Evolutionary conservation across 2,329 filamentous ascomycete genomes (phyloP).

Genomic region (Pezizomycotina sp.): DNA sequence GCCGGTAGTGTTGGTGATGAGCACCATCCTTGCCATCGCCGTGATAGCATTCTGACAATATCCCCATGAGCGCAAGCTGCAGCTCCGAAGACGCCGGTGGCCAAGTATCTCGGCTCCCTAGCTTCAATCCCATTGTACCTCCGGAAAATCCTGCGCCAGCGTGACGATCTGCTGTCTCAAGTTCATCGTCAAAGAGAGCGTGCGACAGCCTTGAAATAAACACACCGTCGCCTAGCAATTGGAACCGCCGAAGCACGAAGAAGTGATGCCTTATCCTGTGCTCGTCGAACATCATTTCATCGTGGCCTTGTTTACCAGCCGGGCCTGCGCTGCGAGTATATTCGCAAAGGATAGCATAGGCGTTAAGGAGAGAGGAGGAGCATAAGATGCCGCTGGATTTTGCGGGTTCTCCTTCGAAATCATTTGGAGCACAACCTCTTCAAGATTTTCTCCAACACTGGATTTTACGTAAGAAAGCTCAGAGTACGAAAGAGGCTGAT

Average conservation of each 20-base stretch:
- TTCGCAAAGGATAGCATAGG: constrained; percentile 62
- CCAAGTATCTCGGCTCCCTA: constrained; percentile 71
- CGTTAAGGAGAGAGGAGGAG: constrained; percentile 24
- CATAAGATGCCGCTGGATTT: constrained; percentile 21
- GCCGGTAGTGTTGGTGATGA: constrained; percentile 20
- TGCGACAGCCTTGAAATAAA: constrained; percentile 67
- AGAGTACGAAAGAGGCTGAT: constrained; percentile 9
- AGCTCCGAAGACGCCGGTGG: constrained; percentile 87
- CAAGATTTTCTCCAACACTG: constrained; percentile 8
- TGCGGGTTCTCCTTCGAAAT: background rate
- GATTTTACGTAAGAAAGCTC: constrained; percentile 8
- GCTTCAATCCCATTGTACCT: constrained; percentile 53
- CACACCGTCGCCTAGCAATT: constrained; percentile 67
- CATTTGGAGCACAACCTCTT: constrained; percentile 8
- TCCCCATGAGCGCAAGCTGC: constrained; percentile 71
- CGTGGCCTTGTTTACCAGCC: constrained; percentile 59
- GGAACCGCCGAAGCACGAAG: constrained; percentile 58
- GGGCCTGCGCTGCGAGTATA: constrained; percentile 50
- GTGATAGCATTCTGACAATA: constrained; percentile 58
- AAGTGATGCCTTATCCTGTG: constrained; percentile 60
- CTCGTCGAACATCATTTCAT: constrained; percentile 58
- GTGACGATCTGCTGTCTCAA: constrained; percentile 60
- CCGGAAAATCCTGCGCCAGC: constrained; percentile 52
- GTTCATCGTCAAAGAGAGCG: constrained; percentile 68
- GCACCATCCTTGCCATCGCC: constrained; percentile 20